Base-by-base conservation (phyloP, 352 stramenopile genomes). In the Phytophthora foliorum region DNA sequence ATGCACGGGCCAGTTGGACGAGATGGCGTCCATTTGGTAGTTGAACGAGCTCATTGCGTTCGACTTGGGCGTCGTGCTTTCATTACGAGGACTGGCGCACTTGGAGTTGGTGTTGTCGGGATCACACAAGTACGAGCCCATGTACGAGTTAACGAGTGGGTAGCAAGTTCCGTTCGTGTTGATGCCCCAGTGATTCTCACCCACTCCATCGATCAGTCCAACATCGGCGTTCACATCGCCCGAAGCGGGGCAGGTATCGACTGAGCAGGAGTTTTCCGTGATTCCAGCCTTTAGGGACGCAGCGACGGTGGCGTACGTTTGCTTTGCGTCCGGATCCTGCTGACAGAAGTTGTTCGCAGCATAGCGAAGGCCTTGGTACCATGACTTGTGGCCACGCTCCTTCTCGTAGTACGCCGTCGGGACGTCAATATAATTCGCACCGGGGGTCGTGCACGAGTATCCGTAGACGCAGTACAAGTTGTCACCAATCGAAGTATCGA, bases 1-100 rank as follows among this genome's bases (percentile, higher is more conserved):
- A 32, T 88, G 82, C 6, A 94, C 72, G 1, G 72, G 74, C 86
- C 82, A 94, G 66, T 94, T 94, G 19, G 84, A 65, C 17, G 83
- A 93, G 39, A 93, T 87, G n/a, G 83, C 86, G 54, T 93, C 83
- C 83, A 92, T 93, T 64, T 93, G 82, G 61, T 93, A 93, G 64
- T 78, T 84, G 58, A 93, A 93, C 3, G 69, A 36, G n/a, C 77
- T 70, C 77, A 90, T 89, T 1, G 77, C 58, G 29, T 86, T 82
- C 11, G 77, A 34, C 29, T 34, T 34, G 29, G 29, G 25, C 25
- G 25, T 29, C 6, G 25, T 29, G 25, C 70, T 54, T 63, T 70
- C 9, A 72, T 77, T 74, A 0, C 83, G 77, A 2, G 80, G 81
- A 5, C 46, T 31, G 9, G 60, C 11, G 34, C 84, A 92, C 6